Conservation (phyloP, 2,329 filamentous ascomycete genomes). For the Ceratocystis alfenasii region DNA sequence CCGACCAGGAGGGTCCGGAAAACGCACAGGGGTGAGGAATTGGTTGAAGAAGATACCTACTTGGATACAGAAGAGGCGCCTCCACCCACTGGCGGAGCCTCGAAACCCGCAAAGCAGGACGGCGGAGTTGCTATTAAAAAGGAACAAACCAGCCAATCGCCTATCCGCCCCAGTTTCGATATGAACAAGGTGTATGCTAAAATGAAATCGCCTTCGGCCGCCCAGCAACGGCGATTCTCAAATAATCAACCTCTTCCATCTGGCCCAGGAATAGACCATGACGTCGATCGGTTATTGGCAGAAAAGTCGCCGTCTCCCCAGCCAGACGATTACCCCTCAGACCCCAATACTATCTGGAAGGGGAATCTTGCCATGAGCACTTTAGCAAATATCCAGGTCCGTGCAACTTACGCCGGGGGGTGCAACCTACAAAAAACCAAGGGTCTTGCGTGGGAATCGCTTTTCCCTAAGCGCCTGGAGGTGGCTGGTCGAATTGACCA, state of each 20-base stretch:
- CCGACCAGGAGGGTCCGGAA: constrained; percentile 67
- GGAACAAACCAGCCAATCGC: constrained; percentile 34
- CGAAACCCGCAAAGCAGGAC: background rate
- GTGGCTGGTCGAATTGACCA: constrained; percentile 73
- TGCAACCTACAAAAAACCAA: constrained; percentile 48
- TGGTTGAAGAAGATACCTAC: constrained; percentile 63
- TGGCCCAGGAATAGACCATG: constrained; percentile 63
- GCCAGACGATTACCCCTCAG: constrained; percentile 58
- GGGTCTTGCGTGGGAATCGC: constrained; percentile 55
- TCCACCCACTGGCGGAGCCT: constrained; percentile 24
- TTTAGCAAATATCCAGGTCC: constrained; percentile 61
- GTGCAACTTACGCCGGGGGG: constrained; percentile 74
- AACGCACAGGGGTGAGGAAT: constrained; percentile 90
- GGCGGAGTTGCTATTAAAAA: constrained; percentile 28
- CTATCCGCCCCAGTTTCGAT: constrained; percentile 54
- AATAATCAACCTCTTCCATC: constrained; percentile 34
- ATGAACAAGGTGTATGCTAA: constrained; percentile 77
- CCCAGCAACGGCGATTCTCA: constrained; percentile 38
- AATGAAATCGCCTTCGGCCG: constrained; percentile 39
- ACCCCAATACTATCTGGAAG: constrained; percentile 66
- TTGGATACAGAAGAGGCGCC: constrained; percentile 27
- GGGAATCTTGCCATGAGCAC: constrained; percentile 66
- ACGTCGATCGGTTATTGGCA: constrained; percentile 79
- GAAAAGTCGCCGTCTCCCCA: constrained; percentile 34
- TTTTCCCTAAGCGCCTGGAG: constrained; percentile 58